Percentiles rank a stretch among this genome's conserved stretches.
Conservation (phyloP, 106 monocot genomes). For the Cymbidium sinense region DNA sequence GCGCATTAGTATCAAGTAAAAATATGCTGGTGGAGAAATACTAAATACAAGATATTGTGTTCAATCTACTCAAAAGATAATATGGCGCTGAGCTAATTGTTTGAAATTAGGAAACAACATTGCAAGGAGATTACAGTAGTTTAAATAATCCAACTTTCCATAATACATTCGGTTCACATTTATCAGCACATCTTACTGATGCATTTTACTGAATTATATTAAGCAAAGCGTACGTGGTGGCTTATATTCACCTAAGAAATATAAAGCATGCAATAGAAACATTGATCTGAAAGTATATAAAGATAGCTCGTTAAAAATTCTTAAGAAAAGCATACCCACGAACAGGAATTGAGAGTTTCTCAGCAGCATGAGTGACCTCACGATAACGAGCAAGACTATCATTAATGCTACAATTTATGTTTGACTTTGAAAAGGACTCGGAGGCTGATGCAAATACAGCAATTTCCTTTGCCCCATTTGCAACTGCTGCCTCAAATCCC, state of each 20-base stretch:
- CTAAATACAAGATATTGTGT: background rate
- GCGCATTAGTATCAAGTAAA: background rate
- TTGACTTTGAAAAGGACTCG: conserved; percentile 77
- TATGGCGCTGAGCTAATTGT: background rate
- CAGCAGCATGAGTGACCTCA: conserved; percentile 59
- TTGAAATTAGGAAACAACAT: background rate
- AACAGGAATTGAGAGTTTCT: conserved; percentile 45
- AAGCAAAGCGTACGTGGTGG: background rate
- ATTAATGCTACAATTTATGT: conserved; percentile 82
- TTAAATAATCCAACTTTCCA: background rate
- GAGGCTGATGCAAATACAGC: conserved; percentile 93
- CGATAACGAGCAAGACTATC: conserved; percentile 75
- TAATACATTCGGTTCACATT: too few species aligned
- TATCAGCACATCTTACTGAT: too few species aligned
- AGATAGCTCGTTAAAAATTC: background rate
- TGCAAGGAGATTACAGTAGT: background rate
- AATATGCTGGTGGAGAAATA: background rate
- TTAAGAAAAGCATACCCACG: conserved; percentile 61
- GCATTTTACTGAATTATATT: background rate
- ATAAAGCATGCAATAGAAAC: background rate
- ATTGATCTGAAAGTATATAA: background rate
- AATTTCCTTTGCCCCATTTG: conserved; percentile 89
- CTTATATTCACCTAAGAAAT: background rate
- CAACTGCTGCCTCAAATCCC: conserved; percentile 93
- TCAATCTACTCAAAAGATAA: background rate